Conservation (phyloP, 306 rosid species). For the Lathyrus sativus region DNA sequence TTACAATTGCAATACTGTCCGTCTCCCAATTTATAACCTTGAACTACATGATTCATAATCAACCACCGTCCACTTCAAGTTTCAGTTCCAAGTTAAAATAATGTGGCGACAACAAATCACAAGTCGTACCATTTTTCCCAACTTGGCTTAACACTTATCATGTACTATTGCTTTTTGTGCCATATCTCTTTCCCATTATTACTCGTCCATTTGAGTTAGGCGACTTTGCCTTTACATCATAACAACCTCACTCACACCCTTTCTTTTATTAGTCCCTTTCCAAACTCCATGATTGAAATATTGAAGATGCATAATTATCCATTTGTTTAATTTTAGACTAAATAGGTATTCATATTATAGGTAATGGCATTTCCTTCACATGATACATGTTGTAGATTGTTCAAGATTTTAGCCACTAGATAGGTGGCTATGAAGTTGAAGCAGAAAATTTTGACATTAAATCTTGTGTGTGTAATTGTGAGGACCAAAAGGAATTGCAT, state of each 20-base stretch:
- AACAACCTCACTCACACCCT: not conserved
- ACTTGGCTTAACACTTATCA: not conserved
- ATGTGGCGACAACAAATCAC: not conserved
- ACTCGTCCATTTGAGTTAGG: not conserved
- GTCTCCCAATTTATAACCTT: not conserved
- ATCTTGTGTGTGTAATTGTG: too few species aligned
- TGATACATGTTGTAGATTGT: not conserved
- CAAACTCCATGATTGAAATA: not conserved
- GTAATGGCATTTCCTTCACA: not conserved
- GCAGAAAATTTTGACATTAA: not conserved
- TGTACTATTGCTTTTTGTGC: not conserved
- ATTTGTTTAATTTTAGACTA: too few species aligned
- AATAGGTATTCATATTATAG: too few species aligned
- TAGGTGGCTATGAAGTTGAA: not conserved
- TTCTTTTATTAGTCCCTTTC: not conserved
- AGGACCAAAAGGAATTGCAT: too few species aligned
- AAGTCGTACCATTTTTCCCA: slow-evolving; percentile 12
- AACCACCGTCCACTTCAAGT: not conserved
- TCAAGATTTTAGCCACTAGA: not conserved
- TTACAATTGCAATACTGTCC: not conserved
- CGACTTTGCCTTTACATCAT: not conserved
- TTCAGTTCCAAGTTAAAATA: not conserved
- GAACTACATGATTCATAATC: not conserved
- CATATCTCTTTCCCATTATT: slow-evolving; percentile 14
- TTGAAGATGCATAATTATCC: not conserved